Evolutionary conservation across 2,329 filamentous ascomycete species (phyloP).

Genomic region (Microdochium nivale): DNA sequence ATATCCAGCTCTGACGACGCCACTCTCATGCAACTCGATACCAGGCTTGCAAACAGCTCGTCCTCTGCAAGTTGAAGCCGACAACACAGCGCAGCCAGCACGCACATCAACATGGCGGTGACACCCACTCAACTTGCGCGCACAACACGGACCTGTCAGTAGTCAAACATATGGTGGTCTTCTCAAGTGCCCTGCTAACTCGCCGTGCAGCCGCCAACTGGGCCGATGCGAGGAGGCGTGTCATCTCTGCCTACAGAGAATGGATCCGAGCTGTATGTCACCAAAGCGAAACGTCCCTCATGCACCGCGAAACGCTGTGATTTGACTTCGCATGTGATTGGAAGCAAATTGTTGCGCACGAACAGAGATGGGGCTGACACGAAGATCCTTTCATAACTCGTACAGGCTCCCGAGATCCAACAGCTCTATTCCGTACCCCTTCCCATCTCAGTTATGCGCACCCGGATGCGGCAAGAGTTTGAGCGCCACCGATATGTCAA

Average conservation of each 20-base stretch:
- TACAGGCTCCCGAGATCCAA: conserved; percentile 89
- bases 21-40: background rate
- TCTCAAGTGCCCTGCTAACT: conserved; percentile 23
- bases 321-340: conserved; percentile 5
- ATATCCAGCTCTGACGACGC: background rate
- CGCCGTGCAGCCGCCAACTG: conserved; percentile 67
- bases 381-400: conserved; percentile 1
- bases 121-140: conserved; percentile 87
- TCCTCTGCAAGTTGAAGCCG: conserved; percentile 11
- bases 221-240: conserved; percentile 79
- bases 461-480: conserved; percentile 93
- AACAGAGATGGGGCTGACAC: background rate
- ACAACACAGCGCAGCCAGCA: conserved; percentile 21
- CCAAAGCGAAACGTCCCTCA: conserved; percentile 4
- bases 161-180: conserved; percentile 1
- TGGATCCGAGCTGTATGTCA: conserved; percentile 89
- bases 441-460: conserved; percentile 79
- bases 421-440: conserved; percentile 92
- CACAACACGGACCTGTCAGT: conserved; percentile 69
- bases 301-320: conserved; percentile 1
- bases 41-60: background rate
- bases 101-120: conserved; percentile 63
- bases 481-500: conserved; percentile 91
- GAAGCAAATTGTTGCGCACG: background rate
- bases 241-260: conserved; percentile 82